Conservation (phyloP, 2,329 filamentous ascomycete species). For the Sporothrix euskadiensis region DNA sequence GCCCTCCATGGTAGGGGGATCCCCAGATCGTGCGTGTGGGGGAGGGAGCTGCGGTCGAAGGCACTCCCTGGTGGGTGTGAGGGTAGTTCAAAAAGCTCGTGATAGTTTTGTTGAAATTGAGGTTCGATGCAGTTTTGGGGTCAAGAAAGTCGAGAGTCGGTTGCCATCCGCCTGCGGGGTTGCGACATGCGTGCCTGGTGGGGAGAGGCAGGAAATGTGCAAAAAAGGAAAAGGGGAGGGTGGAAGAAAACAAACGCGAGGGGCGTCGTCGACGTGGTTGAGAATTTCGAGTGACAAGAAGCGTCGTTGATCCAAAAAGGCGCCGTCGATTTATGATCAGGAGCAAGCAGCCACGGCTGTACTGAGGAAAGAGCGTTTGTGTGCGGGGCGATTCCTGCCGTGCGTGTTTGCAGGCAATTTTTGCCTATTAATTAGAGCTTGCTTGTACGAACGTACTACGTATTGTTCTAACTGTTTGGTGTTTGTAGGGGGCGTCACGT, state of each 20-base stretch:
- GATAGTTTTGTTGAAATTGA: not conserved
- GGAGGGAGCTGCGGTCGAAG: not conserved
- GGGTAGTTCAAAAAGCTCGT: not conserved
- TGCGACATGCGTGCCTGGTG: conserved; percentile 22
- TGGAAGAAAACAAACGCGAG: not conserved
- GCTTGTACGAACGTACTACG: not conserved
- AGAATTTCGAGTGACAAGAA: not conserved
- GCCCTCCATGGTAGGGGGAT: conserved; percentile 66
- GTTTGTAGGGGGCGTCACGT: conserved; percentile 10
- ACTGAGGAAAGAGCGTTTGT: not conserved
- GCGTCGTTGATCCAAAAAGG: not conserved
- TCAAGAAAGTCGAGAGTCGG: conserved; percentile 12
- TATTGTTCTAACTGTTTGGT: no score
- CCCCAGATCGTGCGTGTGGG: not conserved
- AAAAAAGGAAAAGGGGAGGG: not conserved
- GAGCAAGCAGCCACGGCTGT: not conserved
- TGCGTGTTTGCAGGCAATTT: conserved; percentile 10
- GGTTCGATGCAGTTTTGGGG: not conserved
- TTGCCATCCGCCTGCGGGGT: conserved; percentile 22
- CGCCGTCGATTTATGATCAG: conserved; percentile 16
- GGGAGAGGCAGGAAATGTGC: not conserved
- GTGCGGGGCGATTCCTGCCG: conserved; percentile 26
- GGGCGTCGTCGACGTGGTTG: not conserved
- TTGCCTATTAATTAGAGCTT: not conserved
- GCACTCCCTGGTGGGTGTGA: not conserved